phyloP scores from a whole-genome alignment of 139 green algal genomes.

The Chlamydomonas sphaeroides region DNA sequence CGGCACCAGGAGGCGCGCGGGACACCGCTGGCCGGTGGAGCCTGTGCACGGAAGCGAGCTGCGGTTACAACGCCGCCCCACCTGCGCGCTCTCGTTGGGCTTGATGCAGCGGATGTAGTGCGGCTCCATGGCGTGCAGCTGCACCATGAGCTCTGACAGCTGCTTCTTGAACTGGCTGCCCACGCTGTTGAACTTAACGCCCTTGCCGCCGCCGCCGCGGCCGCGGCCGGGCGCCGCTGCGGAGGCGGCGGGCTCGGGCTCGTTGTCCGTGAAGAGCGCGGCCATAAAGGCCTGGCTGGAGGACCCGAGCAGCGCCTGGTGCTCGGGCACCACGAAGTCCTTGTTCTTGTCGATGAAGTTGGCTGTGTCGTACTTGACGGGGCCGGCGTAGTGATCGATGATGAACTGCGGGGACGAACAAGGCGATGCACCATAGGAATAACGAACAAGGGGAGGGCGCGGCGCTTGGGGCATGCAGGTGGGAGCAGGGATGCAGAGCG shows the following conservation, averaged over 20 bases:
- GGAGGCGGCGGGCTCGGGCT: neutral
- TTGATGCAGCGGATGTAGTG: conserved; percentile 99
- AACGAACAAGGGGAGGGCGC: no score
- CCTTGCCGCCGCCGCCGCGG: conserved; percentile 48
- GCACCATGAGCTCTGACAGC: conserved; percentile 93
- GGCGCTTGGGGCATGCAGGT: no score
- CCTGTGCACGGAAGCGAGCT: no score
- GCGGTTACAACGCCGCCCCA: no score
- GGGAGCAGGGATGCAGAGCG: no score
- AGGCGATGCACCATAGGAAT: no score
- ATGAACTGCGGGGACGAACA: conserved; percentile 79
- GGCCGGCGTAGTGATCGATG: conserved; percentile 96
- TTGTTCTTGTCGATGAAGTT: conserved; percentile 81
- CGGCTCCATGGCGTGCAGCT: conserved; percentile 93
- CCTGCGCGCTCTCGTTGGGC: conserved; percentile 82
- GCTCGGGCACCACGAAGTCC: conserved; percentile 98
- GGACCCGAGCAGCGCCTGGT: conserved; percentile 87
- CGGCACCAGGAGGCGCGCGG: no score
- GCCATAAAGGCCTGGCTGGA: conserved; percentile 45
- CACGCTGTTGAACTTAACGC: conserved; percentile 91
- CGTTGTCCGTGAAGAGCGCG: conserved; percentile 16
- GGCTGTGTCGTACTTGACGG: conserved; percentile 70
- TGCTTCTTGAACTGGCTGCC: conserved; percentile 96
- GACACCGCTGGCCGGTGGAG: no score
- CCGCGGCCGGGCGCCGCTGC: neutral